Base-by-base conservation (phyloP, 129 eudicot species). In the Deinandra increscens region DNA sequence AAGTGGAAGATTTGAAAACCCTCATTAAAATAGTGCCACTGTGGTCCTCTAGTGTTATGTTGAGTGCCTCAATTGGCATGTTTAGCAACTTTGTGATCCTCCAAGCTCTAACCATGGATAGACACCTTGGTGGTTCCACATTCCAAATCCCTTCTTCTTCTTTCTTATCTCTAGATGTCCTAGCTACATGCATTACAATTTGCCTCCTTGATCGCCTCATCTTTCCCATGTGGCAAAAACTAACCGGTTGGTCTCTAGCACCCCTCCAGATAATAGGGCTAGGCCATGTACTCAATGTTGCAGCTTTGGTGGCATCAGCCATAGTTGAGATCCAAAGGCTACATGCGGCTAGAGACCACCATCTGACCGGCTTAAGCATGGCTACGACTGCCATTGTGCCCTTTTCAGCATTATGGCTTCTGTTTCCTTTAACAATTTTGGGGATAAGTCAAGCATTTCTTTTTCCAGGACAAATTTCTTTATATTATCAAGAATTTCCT, bases 1-100 rank as follows among this genome's bases (percentile, higher is more conserved):
- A 89, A 86, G 93, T 86, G 22, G 96, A 89, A 81, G 93, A 89
- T 66, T 70, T 89, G 0, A 86, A 89, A 80, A 69, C 76, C 17
- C 33, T 89, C 12, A 74, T 89, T 60, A 77, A 72, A 77, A 75
- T 86, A 23, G 42, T 80, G 42, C 90, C 90, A 74, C n/a, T 86
- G 7, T 89, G 88, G 88, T 72, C 84, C 3, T 34, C 85, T 0
- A 70, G 81, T 15, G 54, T 84, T 55, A 31, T 81, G 18, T 61
- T 80, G 38, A 68, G 77, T 53, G 76, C 81, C 14, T 36, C 66
- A 17, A 64, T 76, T 26, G 80, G 84, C 68, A 66, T 80, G 60
- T 51, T 68, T 46, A 41, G 5, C 14, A 80, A 71, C 67, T 55
- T 84, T 31, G 43, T 62, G 37, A 42, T 80, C 41, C 82, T 83